Percentiles rank a stretch among this genome's conserved stretches.
Evolutionary conservation across 2,329 filamentous ascomycete species (phyloP).

Genomic region (Tolypocladium tropicale): DNA sequence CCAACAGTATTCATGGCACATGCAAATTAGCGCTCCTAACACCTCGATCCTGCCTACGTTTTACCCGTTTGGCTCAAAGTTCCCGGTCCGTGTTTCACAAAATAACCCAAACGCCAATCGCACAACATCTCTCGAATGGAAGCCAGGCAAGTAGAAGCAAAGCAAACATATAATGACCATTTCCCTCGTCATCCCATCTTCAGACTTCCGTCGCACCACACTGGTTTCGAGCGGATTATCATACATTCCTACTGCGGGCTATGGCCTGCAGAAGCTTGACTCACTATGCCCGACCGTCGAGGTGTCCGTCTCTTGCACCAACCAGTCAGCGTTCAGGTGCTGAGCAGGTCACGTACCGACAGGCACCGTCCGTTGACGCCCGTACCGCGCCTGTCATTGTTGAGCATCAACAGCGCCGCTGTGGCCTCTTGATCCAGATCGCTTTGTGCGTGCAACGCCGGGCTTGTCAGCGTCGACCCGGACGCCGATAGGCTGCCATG

Average conservation of each 20-base stretch:
- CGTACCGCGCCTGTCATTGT: slow-evolving; percentile 57
- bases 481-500: slow-evolving; percentile 31
- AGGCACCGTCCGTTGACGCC: slow-evolving; percentile 30
- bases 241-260: neutral
- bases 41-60: neutral
- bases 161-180: neutral
- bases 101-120: neutral
- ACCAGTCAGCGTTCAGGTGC: slow-evolving; percentile 26
- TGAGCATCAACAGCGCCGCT: slow-evolving; percentile 79
- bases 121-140: neutral
- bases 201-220: neutral
- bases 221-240: slow-evolving; percentile 1
- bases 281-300: neutral
- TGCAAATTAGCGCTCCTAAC: neutral
- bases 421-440: slow-evolving; percentile 70
- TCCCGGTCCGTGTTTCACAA: neutral
- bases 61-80: neutral
- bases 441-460: slow-evolving; percentile 42
- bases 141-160: neutral
- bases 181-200: neutral
- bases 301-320: neutral
- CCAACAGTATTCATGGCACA: neutral
- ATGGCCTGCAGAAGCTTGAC: too few relatives aligned
- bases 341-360: slow-evolving; percentile 45
- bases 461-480: slow-evolving; percentile 48